phyloP scores from a whole-genome alignment of 306 rosid species.

The Crotalaria pallida region DNA sequence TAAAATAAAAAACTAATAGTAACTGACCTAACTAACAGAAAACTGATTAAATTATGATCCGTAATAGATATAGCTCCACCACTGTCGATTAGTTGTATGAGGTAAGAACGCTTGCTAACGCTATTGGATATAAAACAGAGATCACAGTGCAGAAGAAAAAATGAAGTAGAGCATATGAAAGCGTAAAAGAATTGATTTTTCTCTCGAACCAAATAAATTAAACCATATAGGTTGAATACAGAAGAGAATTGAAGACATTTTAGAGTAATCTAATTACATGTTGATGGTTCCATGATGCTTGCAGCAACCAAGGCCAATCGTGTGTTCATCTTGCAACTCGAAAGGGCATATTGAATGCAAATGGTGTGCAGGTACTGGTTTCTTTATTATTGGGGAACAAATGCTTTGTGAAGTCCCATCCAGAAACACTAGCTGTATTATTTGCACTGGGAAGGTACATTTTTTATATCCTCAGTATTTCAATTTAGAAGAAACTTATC shows the following conservation, averaged over 20 bases:
- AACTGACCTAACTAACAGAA: no score
- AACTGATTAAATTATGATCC: no score
- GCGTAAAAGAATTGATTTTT: no score
- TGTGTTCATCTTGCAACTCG: conserved; percentile 62
- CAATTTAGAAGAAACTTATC: not conserved
- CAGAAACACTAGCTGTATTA: conserved; percentile 69
- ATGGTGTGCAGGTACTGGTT: conserved; percentile 96
- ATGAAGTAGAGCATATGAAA: no score
- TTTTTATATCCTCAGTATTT: not conserved
- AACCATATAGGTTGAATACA: not conserved
- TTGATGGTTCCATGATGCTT: not conserved
- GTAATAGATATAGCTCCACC: no score
- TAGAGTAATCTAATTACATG: not conserved
- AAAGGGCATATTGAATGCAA: conserved; percentile 65
- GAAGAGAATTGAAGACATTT: not conserved
- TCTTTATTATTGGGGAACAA: conserved; percentile 82
- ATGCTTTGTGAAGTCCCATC: conserved; percentile 99
- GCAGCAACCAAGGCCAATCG: conserved; percentile 75
- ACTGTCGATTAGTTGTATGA: no score
- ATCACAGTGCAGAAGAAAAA: no score
- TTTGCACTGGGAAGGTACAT: conserved; percentile 77
- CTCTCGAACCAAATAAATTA: not conserved
- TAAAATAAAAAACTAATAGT: no score
- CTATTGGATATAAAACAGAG: no score
- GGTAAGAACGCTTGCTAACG: no score